Conservation (phyloP, 495 filamentous ascomycete species). For the Talaromyces proteolyticus region DNA sequence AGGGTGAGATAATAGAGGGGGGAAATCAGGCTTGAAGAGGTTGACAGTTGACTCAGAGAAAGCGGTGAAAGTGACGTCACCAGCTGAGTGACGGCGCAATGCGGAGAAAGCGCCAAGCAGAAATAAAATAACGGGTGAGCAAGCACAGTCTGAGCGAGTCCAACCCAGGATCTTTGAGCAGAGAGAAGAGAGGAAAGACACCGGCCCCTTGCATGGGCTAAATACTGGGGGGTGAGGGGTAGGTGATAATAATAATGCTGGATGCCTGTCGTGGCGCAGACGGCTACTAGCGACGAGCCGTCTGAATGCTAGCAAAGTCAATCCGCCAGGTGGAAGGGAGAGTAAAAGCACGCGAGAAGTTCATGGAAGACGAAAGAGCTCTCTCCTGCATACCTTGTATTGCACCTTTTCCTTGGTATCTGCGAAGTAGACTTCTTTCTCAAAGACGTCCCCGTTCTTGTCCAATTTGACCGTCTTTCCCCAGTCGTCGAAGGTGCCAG, state of each 20-base stretch:
- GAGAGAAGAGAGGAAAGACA: not conserved
- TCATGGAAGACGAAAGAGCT: not conserved
- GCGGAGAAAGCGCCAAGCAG: not conserved
- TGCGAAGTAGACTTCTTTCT: conserved; percentile 71
- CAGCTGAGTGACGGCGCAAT: not conserved
- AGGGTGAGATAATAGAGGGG: not conserved
- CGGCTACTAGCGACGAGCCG: not conserved
- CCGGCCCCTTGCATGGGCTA: not conserved
- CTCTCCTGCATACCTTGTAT: conserved; percentile 65
- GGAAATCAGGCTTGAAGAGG: no score
- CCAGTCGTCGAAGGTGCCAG: conserved; percentile 96
- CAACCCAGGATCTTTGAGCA: not conserved
- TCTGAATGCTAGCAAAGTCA: not conserved
- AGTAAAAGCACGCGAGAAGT: not conserved
- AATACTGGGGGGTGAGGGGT: not conserved
- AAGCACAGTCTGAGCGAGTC: no score
- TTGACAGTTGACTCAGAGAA: no score
- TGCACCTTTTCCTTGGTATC: conserved; percentile 56
- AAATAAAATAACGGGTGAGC: no score
- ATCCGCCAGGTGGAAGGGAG: no score
- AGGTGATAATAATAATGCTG: not conserved
- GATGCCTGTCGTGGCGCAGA: not conserved
- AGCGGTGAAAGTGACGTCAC: conserved; percentile 7
- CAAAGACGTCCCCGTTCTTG: conserved; percentile 61
- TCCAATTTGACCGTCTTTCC: conserved; percentile 74